Evolutionary conservation across 306 rosid genomes (phyloP), one percentile per base, ranked within the genome.

Genomic region (Gillenia trifoliata): DNA sequence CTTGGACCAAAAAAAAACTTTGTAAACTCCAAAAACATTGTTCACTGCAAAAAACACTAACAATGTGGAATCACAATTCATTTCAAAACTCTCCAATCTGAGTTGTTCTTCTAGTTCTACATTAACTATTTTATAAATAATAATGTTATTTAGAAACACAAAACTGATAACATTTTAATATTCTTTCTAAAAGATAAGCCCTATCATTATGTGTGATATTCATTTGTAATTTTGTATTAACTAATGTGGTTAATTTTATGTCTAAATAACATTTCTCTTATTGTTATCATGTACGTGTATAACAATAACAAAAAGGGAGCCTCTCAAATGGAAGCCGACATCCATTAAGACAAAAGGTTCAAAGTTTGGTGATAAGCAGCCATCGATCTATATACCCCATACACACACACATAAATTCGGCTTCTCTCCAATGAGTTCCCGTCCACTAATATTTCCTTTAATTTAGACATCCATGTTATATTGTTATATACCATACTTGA

Each of bases 361-460:
- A 13, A 47, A 45, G 38, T 79, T 73, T 47, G 66, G 69, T 30
- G 74, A 64, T 60, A 49, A 70, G 68, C 38, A 57, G 64, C 43
- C 56, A 72, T 64, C 77, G 36, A 19, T 10, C 1, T 17, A 28
- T 15, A 19, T 12, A 13, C 11, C 29, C 70, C 29, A 19, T 7
- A 9, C 3, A 55, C 41, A 55, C 41, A n/a, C 33, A 23, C 56
- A 38, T 9, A 12, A 57, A 72, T 25, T 40, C 22, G 76, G 56
- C 67, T 72, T 57, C 56, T 71, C 75, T 60, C 57, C 57, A 59
- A 40, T 19, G 59, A 72, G 55, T 71, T 72, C 76, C 31, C 41
- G 4, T 17, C 76, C 68, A 60, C 43, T 60, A 41, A 41, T 28
- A n/a, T 30, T 9, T 57, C 7, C 76, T 60, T 60, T 22, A 54